Base-by-base conservation (phyloP, 768 basidiomycete genomes). In the Russula sp. region DNA sequence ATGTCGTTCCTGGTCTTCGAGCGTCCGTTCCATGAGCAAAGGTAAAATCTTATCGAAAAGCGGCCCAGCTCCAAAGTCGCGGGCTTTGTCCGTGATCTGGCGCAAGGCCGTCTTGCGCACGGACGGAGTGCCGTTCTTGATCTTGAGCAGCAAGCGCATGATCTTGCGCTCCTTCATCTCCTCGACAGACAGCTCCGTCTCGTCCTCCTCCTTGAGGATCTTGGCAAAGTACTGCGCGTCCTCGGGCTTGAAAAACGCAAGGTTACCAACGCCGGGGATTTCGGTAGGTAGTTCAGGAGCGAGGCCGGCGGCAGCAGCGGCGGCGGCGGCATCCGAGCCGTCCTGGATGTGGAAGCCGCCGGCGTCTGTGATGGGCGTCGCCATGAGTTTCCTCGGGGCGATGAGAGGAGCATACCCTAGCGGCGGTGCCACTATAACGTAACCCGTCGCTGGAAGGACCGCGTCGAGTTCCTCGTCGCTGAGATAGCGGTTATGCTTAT, bases 161-260 rank as follows among this genome's bases (percentile, higher is more conserved):
- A 98, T 98, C 76, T 98, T 99, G 72, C 96, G 87, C 77, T 98
- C 97, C 77, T 99, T 99, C 86, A 98, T 90, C 78, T 99, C 97
- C 55, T 98, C 97, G 8, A 98, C 89, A 0, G 89, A 85, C 52
- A 98, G 79, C 72, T 89, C 86, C 2, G 88, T 90, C 76, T 98
- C 97, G 69, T 98, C 94, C 74, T 96, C 95, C 76, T 97, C 92
- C 72, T 91, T 93, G 59, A 93, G 73, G 64, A 98, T 94, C 75
- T 98, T 97, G 57, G 94, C 89, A 68, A 99, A 98, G 76, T 98
- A 99, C 73, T 95, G 89, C 1, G 95, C 94, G 68, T 99, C 97
- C 76, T 99, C 97, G 1, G 92, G 82, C 75, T 99, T 99, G 83
- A 99, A 94, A 79, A 99, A 98, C 6, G 95, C 93, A 51, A 99